These are phyloP conservation scores for Raddia distichophylla DNA, from an alignment of 176 grass and related monocot species.

Conservation along the genomic window DNA sequence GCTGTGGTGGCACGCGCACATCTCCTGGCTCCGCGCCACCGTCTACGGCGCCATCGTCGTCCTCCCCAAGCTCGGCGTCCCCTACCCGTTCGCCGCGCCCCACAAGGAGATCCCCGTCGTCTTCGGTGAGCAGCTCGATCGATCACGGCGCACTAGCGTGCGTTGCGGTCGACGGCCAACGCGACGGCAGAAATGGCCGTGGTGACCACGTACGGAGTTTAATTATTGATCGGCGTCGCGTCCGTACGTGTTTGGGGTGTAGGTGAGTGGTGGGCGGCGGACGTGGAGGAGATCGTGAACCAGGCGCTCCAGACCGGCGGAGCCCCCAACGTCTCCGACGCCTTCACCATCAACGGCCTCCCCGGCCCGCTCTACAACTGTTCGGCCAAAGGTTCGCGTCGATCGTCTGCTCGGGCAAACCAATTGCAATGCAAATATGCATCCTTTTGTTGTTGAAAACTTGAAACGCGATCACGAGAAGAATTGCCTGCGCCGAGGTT, in stretches of 20 bases:
- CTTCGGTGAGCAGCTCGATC: conserved; percentile 46
- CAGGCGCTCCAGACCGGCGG: conserved; percentile 45
- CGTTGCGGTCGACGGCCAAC: background rate
- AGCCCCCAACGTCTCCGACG: conserved; percentile 64
- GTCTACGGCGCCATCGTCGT: conserved; percentile 68
- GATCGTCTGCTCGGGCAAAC: background rate
- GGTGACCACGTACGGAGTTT: background rate
- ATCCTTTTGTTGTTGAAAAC: too few species aligned
- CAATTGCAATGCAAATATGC: background rate
- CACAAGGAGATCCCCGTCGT: conserved; percentile 67
- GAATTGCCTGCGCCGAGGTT: conserved; percentile 16
- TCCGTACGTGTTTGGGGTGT: background rate
- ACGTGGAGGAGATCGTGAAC: conserved; percentile 46
- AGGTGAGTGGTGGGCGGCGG: conserved; percentile 74
- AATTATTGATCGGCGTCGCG: background rate
- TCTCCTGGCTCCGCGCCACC: conserved; percentile 79
- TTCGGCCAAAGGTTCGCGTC: conserved; percentile 49
- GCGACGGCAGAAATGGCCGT: background rate
- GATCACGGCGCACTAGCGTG: background rate
- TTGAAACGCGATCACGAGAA: too few species aligned
- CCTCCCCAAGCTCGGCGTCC: conserved; percentile 69
- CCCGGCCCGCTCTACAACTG: conserved; percentile 62
- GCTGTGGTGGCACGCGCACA: conserved; percentile 88
- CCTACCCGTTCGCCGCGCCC: conserved; percentile 69
- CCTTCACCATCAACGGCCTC: conserved; percentile 70